Conservation (phyloP, 768 basidiomycete genomes). For the Termitomyces sp. region DNA sequence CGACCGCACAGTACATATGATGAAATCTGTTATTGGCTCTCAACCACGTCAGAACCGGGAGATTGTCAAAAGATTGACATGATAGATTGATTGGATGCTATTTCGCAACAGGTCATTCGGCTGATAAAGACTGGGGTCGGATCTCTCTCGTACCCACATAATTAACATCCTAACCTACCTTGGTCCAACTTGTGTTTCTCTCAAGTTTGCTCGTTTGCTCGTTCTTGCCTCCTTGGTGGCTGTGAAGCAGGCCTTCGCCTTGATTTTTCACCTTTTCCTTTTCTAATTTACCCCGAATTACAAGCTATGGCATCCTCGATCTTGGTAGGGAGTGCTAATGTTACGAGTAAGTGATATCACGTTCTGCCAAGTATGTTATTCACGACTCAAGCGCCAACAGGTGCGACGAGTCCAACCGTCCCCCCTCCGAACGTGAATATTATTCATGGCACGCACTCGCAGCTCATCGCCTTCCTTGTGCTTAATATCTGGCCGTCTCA, state of each 20-base stretch:
- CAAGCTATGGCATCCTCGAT: conserved; percentile 7
- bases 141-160: background rate
- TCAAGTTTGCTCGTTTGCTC: background rate
- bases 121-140: background rate
- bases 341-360: background rate
- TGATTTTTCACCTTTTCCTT: background rate
- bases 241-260: conserved; percentile 19
- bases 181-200: background rate
- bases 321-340: background rate
- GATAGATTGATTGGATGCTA: background rate
- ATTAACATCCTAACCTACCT: background rate
- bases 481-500: conserved; percentile 51
- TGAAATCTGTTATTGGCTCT: too few relatives aligned
- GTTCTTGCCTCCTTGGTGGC: conserved; percentile 9
- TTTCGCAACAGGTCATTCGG: background rate
- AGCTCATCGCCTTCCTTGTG: conserved; percentile 39
- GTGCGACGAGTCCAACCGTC: background rate
- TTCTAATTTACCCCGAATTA: background rate
- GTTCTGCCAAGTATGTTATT: background rate
- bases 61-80: background rate
- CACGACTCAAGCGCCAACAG: background rate
- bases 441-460: conserved; percentile 37
- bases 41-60: too few relatives aligned
- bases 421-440: conserved; percentile 28
- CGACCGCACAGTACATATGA: too few relatives aligned